Percentiles rank a stretch among this genome's conserved stretches.
Conservation (phyloP, 345 rosid genomes). For the Garcia nutans region DNA sequence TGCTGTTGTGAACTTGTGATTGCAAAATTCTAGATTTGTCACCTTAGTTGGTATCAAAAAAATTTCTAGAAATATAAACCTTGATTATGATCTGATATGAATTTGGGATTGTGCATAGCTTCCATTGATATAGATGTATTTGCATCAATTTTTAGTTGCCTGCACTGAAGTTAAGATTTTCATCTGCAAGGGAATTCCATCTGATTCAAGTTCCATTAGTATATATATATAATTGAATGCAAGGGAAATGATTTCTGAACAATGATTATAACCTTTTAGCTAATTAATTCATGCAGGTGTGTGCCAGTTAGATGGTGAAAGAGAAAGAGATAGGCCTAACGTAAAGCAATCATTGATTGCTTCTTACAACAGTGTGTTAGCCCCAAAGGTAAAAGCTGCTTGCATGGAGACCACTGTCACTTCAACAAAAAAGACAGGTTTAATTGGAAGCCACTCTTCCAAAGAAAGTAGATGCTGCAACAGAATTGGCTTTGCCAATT, state of each 20-base stretch:
- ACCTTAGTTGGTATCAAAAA: too few species aligned
- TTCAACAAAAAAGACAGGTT: conserved; percentile 24
- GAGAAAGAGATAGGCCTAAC: conserved; percentile 67
- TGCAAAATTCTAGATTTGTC: not conserved
- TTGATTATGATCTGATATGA: not conserved
- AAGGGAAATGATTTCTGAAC: not conserved
- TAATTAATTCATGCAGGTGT: conserved; percentile 50
- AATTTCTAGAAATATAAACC: too few species aligned
- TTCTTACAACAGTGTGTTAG: conserved; percentile 56
- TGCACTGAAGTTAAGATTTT: not conserved
- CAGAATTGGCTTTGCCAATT: conserved; percentile 31
- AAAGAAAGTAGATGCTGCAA: conserved; percentile 16
- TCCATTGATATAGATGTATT: too few species aligned
- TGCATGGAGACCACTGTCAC: conserved; percentile 34
- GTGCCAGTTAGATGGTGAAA: conserved; percentile 45
- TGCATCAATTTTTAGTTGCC: too few species aligned
- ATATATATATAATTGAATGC: not conserved
- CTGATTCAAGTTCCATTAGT: not conserved
- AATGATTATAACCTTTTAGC: not conserved
- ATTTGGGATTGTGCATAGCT: not conserved
- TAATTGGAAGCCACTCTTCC: conserved; percentile 16
- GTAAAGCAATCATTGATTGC: conserved; percentile 51
- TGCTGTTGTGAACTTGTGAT: not conserved
- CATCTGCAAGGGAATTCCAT: not conserved
- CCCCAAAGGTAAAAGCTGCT: conserved; percentile 58